A percentile compares a stretch with the other conserved stretches of the same genome.
Conservation (phyloP, 2,329 filamentous ascomycete genomes). For the Penicillium glabrum region DNA sequence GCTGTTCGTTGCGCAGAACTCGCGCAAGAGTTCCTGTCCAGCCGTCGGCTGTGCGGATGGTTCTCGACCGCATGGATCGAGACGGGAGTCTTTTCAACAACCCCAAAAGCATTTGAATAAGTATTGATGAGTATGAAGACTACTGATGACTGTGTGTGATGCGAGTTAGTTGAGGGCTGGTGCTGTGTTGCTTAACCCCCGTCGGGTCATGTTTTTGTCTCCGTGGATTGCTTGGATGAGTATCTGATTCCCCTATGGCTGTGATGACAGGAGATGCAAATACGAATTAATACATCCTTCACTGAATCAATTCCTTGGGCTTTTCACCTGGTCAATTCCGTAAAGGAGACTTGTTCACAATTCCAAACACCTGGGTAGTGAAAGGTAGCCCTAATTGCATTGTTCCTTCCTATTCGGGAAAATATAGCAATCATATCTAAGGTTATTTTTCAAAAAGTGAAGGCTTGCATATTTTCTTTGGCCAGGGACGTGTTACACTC, state of each 20-base stretch:
- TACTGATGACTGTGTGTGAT: conserved; percentile 1
- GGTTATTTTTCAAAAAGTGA: neutral
- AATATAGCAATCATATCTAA: neutral
- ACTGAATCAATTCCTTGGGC: neutral
- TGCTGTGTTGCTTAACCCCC: neutral
- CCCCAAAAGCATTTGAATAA: conserved; percentile 11
- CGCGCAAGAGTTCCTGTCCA: neutral
- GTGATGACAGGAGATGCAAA: conserved; percentile 20
- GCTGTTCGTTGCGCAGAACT: conserved; percentile 5
- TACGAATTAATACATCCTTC: conserved; percentile 21
- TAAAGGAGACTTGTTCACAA: neutral
- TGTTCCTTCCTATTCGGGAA: too few species aligned
- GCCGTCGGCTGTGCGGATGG: neutral
- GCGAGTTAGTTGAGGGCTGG: conserved; percentile 3
- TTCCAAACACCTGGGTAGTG: too few species aligned
- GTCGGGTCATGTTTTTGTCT: conserved; percentile 1
- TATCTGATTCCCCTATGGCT: conserved; percentile 14
- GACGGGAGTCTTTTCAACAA: conserved; percentile 8
- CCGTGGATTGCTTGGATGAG: conserved; percentile 15
- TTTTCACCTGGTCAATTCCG: neutral
- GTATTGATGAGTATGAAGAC: conserved; percentile 9
- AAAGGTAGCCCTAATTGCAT: neutral
- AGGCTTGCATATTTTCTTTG: neutral
- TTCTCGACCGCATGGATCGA: conserved; percentile 5
- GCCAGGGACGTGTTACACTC: neutral